Evolutionary conservation across 495 filamentous ascomycete species (phyloP), one percentile per base, ranked within the genome.

Genomic region (Cryomyces minteri): DNA sequence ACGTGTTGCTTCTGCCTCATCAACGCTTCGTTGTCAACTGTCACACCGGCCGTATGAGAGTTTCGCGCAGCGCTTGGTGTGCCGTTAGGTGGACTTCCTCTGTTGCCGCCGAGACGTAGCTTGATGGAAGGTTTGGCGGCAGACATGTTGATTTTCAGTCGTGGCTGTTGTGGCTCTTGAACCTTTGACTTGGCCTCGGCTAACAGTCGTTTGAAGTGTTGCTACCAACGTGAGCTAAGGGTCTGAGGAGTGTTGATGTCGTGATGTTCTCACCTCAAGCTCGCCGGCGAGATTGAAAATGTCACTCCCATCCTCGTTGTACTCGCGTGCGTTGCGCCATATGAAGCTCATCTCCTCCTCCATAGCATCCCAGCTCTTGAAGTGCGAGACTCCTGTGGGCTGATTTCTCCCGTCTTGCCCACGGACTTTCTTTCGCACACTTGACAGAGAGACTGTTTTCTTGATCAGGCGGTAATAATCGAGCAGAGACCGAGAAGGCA

Each of bases 301-400:
- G 11, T 79, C 76, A 53, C 87, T 93, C 4, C 71, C 82, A 52
- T 92, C 86, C 54, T 92, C 86, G 52, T 94, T 94, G 40, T 41
- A 94, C 31, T 76, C 72, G 42, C 78, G 75, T 4, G 87, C 88
- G 62, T 94, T 94, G 34, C 69, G 72, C 82, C 85, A 92, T 31
- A 94, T 79, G 44, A 79, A 72, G 50, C 70, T 77, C 40, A 83
- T 67, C 47, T 80, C 83, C 9, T 81, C 73, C 59, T 87, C 84
- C 47, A 94, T 88, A 4, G 74, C 68, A 38, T 75, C 62, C 87
- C 87, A 94, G 25, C 61, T 77, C 51, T 80, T 81, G 58, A 85
- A 79, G 32, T 81, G 74, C 30, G 77, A 82, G 9, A 72, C 59
- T n/a, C 71, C 74, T 1, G 80, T 79, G 4, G 71, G 67, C 32